Conservation (phyloP, 2,329 filamentous ascomycete genomes). For the Colletotrichum echinochloae region DNA sequence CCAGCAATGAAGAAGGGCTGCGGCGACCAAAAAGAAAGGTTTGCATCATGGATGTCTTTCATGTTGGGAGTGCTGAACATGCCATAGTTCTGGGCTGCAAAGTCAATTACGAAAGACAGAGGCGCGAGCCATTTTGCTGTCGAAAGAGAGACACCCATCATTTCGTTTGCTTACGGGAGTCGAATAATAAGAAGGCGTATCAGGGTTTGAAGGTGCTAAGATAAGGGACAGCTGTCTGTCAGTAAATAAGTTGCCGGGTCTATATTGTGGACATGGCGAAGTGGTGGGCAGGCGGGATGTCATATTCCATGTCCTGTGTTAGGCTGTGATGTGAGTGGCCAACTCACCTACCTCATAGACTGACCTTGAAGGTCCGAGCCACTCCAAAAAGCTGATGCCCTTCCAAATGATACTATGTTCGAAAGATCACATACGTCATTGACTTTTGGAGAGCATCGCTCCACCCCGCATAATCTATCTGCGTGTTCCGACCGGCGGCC, state of each 20-base stretch:
- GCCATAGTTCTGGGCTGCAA: conserved; percentile 70
- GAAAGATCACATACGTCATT: conserved; percentile 7
- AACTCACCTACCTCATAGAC: neutral
- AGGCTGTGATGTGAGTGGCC: neutral
- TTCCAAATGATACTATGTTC: neutral
- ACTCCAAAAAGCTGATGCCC: neutral
- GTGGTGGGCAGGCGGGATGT: neutral
- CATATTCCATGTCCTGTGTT: neutral
- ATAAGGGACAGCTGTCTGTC: no score
- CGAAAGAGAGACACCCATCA: conserved; percentile 65
- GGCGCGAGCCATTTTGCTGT: conserved; percentile 67
- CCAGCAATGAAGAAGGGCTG: conserved; percentile 69
- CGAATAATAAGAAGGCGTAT: no score
- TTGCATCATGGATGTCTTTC: conserved; percentile 68
- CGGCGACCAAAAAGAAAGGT: conserved; percentile 69
- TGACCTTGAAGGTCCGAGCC: neutral
- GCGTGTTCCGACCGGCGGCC: neutral
- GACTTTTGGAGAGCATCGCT: neutral
- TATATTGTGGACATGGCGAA: neutral
- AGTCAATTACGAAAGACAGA: conserved; percentile 66
- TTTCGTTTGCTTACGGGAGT: neutral
- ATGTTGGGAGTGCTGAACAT: conserved; percentile 68
- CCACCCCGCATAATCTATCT: neutral
- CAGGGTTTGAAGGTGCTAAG: neutral
- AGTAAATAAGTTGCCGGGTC: neutral